phyloP scores from a whole-genome alignment of 768 basidiomycete genomes.

The Amanita pallidorosea region DNA sequence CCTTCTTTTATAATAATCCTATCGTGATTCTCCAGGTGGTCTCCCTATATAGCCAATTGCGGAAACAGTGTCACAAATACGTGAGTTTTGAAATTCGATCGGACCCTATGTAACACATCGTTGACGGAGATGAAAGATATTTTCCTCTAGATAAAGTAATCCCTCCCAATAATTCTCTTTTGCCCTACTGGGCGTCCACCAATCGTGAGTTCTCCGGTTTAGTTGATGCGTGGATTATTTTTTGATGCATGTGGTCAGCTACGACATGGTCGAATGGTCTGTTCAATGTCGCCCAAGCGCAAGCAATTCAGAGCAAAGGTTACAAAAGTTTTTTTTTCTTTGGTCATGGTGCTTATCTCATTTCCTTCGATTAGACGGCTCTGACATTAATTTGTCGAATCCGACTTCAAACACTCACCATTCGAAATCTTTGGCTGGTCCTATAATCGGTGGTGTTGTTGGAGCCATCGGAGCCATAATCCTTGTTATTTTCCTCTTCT shows the following conservation, averaged over 20 bases:
- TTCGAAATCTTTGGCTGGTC: not conserved
- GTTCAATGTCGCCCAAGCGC: not conserved
- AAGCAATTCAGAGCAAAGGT: not conserved
- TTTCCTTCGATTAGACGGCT: not conserved
- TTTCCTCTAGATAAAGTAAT: not conserved
- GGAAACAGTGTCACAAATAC: not conserved
- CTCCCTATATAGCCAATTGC: not conserved
- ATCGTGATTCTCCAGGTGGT: not conserved
- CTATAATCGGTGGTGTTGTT: slow-evolving; percentile 1
- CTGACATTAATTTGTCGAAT: not conserved
- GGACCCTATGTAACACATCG: not conserved
- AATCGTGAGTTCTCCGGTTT: slow-evolving; percentile 2
- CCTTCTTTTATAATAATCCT: not conserved
- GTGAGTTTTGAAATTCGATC: not conserved
- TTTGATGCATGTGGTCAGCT: not conserved
- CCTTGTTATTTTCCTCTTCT: not conserved
- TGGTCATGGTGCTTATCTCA: not conserved
- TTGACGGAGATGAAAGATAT: not conserved
- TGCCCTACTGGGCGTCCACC: slow-evolving; percentile 2
- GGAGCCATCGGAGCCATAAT: not conserved
- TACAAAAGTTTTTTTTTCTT: not conserved
- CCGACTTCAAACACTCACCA: not conserved
- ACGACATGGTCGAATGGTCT: not conserved
- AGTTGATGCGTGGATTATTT: not conserved
- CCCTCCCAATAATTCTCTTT: not conserved